Conservation (phyloP, 1,284 basidiomycete genomes). For the Tremellales sp. region DNA sequence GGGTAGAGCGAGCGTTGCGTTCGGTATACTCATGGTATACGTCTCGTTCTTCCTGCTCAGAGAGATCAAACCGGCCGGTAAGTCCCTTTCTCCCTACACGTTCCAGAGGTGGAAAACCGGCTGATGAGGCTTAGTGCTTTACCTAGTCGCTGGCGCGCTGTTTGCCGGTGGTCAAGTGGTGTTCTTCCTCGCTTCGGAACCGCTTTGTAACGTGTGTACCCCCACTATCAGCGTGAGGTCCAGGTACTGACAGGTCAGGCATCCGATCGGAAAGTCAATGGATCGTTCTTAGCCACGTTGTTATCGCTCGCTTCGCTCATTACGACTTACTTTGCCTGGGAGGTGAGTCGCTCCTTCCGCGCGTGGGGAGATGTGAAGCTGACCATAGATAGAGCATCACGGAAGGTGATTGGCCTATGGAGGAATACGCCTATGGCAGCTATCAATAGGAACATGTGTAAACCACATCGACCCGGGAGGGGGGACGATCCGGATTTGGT, state of each 20-base stretch:
- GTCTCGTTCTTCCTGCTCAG: slow-evolving; percentile 66
- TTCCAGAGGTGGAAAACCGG: background rate
- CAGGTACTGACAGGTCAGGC: slow-evolving; percentile 44
- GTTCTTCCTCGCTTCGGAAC: slow-evolving; percentile 68
- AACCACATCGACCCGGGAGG: no score
- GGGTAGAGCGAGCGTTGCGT: slow-evolving; percentile 62
- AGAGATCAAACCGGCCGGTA: slow-evolving; percentile 64
- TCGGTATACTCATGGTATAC: slow-evolving; percentile 67
- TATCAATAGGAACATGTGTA: no score
- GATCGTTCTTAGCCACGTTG: slow-evolving; percentile 71
- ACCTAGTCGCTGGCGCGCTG: slow-evolving; percentile 58
- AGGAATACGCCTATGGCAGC: no score
- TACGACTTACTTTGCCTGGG: slow-evolving; percentile 72
- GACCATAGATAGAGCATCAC: no score
- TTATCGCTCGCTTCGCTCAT: slow-evolving; percentile 60
- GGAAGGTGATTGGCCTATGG: no score
- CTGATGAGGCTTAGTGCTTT: slow-evolving; percentile 15
- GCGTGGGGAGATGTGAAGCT: no score
- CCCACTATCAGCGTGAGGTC: background rate
- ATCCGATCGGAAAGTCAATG: slow-evolving; percentile 65
- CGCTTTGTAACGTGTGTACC: slow-evolving; percentile 65
- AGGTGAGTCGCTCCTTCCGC: no score
- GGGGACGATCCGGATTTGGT: no score
- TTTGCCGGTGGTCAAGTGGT: slow-evolving; percentile 72
- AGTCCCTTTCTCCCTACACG: slow-evolving; percentile 13